A percentile compares a stretch with the other conserved stretches of the same genome.
phyloP scores from a whole-genome alignment of 805 yeast genomes.

The Wickerhamomyces mucosus region DNA sequence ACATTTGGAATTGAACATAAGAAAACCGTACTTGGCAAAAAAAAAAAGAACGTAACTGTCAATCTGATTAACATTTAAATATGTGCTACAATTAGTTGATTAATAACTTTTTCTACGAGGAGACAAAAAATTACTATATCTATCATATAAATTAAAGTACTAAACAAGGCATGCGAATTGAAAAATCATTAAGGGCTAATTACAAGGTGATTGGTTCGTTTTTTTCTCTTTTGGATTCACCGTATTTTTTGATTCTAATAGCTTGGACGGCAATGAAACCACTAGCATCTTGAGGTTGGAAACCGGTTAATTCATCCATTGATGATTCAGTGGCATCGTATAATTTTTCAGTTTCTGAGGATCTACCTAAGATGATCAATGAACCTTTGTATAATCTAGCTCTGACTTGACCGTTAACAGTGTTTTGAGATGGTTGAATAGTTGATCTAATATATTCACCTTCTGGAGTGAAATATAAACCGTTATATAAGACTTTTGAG shows the following conservation, averaged over 20 bases:
- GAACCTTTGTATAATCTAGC: conserved; percentile 89
- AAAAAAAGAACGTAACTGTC: too few relatives aligned
- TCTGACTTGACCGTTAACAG: conserved; percentile 96
- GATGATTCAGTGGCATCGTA: conserved; percentile 98
- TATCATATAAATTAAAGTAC: too few relatives aligned
- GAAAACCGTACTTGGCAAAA: too few relatives aligned
- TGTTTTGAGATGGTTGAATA: conserved; percentile 90
- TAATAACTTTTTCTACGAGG: too few relatives aligned
- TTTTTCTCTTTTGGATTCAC: conserved; percentile 85
- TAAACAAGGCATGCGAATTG: too few relatives aligned
- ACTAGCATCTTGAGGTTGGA: conserved; percentile 92
- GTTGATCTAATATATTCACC: conserved; percentile 90
- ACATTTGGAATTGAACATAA: too few relatives aligned
- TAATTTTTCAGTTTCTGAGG: conserved; percentile 88
- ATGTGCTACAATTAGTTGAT: too few relatives aligned
- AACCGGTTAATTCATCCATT: conserved; percentile 98
- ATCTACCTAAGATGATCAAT: conserved; percentile 81
- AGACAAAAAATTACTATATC: too few relatives aligned
- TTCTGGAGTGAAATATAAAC: conserved; percentile 97
- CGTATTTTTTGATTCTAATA: conserved; percentile 96
- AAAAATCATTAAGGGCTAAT: too few relatives aligned
- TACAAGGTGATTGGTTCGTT: conserved; percentile 38
- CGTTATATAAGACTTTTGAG: conserved; percentile 88
- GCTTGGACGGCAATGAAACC: conserved; percentile 98
- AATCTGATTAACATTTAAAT: too few relatives aligned